Conservation (phyloP, 805 yeast genomes). For the Vanderwaltozyma polyspora region DNA sequence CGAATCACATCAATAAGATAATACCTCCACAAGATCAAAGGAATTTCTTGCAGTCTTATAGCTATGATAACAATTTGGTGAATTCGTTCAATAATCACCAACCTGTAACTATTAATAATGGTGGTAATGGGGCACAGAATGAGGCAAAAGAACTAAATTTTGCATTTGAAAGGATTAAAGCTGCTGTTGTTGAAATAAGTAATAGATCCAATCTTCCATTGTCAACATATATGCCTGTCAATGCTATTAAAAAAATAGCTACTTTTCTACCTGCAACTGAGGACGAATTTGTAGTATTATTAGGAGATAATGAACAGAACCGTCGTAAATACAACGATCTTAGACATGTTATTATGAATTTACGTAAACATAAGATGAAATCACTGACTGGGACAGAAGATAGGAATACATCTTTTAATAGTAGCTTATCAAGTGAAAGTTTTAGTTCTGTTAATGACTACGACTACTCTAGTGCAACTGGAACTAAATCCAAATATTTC, state of each 20-base stretch:
- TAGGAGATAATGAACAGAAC: constrained; percentile 10
- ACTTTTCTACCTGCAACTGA: constrained; percentile 15
- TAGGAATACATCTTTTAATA: too few relatives aligned
- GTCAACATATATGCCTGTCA: constrained; percentile 16
- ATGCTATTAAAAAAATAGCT: constrained; percentile 17
- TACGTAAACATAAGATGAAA: background rate
- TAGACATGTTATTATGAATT: background rate
- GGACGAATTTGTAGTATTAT: constrained; percentile 13
- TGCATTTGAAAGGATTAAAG: too few relatives aligned
- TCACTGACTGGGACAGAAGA: background rate
- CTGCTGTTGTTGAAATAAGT: constrained; percentile 12
- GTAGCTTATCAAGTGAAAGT: background rate
- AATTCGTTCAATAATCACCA: constrained; percentile 3
- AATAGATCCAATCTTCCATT: constrained; percentile 19
- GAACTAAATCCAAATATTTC: background rate
- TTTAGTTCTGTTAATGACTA: background rate
- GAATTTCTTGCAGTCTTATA: too few relatives aligned
- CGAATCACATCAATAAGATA: constrained; percentile 6
- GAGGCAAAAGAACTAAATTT: constrained; percentile 6
- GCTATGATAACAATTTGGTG: too few relatives aligned
- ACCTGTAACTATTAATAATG: background rate
- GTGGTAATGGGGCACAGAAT: background rate
- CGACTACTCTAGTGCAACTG: background rate
- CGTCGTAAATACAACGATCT: background rate
- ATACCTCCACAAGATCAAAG: too few relatives aligned